Base-by-base conservation (phyloP, 2,329 filamentous ascomycete species). In the Cladosporium halotolerans region DNA sequence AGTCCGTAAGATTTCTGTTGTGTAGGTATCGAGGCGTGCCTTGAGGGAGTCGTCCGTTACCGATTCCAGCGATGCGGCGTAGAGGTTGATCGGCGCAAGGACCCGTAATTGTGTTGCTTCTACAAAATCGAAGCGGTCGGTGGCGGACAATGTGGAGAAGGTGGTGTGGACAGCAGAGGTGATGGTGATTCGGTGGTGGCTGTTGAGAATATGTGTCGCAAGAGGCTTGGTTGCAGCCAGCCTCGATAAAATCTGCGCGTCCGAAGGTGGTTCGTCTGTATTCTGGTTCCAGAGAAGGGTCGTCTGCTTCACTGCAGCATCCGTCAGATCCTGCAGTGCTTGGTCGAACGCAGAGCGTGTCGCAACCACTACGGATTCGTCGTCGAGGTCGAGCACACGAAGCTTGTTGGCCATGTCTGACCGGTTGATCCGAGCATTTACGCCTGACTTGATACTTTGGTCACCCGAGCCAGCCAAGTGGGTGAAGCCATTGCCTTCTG, bases 21-120 rank as follows among this genome's bases (percentile, higher is more conserved):
- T 23, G 47, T 59, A 64, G 6, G 61, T 58, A 45, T 64, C 59
- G 19, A 66, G 58, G 45, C 64, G 61, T n/a, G 60, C 41, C 39
- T 58, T 57, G 3, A 69, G 58, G 6, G 60, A 58, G 5, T 58
- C 31, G n/a, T 67, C 64, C 18, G 51, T 34, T 28, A 65, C 58
- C 16, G 53, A 56, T 11, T 61, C 52, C 18, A 64, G 45, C 9
- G 63, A 65, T 16, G 55, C 52, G 2, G 57, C 45, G 55, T 66
- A 67, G 11, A 68, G 60, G n/a, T 59, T 55, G 2, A 67, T 40
- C 9, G 65, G 62, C n/a, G 48, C 18, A 13, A 51, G 16, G 18
- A 51, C 19, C 6, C 40, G 40, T 9, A 51, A 4, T 8, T 61
- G 49, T 7, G 53, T 46, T 23, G 42, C 33, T 40, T 64, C 58